Base-by-base conservation (phyloP, 352 stramenopile species). In the Globisporangium splendens region DNA sequence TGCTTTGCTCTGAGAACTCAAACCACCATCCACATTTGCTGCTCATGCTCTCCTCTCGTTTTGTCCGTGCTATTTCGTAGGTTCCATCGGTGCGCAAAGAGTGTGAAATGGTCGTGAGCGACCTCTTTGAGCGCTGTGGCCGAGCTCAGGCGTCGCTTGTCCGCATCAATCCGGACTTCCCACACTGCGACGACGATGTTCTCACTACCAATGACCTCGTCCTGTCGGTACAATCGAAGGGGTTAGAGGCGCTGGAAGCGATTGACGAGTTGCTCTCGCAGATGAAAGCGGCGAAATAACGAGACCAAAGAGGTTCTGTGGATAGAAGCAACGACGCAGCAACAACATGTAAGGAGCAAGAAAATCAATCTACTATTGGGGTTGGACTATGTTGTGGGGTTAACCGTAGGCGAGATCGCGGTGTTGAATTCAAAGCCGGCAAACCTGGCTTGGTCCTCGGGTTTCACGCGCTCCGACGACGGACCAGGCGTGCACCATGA, bases 21-120 rank as follows among this genome's bases (percentile, higher is more conserved):
- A 35, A 35, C 8, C 7, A 35, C 28, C 28, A 35, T 35, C 28
- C 28, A 35, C 7, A 31, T 31, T 2, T 35, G 28, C 5, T 35
- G 28, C 28, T 35, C 28, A 10, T 11, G 10, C 12, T 50, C 10
- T 18, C 18, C 5, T 35, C 5, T 8, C 28, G 28, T 10, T n/a
- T n/a, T 35, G 28, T 8, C 28, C 31, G 17, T 38, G 13, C 10
- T 24, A 13, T 65, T 6, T 24, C 11, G 17, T 62, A 93, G 84
- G 83, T 95, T 5, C 81, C 83, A 8, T 93, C 86, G 5, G 86
- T 95, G 10, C 81, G 86, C 10, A 83, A 66, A 51, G 79, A 93
- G 53, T 88, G 72, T 11, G 86, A 95, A 56, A 88, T 90, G 81
- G 83, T 95, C 20, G 82, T 93, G 20, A 70, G 73, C 0, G 86